These are phyloP conservation scores for Penicillium cinerascens DNA, from an alignment of 495 filamentous ascomycete species.

Conservation along the genomic window DNA sequence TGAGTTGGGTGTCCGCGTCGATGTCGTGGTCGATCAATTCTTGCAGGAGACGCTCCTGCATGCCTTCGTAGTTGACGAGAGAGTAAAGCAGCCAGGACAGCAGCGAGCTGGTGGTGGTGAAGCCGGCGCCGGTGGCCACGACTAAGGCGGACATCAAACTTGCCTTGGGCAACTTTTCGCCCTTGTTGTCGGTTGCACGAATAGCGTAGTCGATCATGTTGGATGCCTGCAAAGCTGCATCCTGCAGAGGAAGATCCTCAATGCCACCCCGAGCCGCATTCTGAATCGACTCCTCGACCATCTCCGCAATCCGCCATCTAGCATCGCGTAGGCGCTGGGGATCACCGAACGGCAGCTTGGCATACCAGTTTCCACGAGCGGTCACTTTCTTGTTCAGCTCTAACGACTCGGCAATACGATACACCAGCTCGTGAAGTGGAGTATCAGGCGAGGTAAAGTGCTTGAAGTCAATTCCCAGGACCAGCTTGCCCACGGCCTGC, in stretches of 20 bases:
- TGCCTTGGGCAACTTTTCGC: conserved; percentile 43
- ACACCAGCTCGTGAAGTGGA: conserved; percentile 34
- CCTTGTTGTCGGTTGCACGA: conserved; percentile 47
- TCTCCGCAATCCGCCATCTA: conserved; percentile 17
- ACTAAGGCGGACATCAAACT: conserved; percentile 25
- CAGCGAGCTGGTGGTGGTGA: conserved; percentile 26
- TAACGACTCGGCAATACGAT: conserved; percentile 34
- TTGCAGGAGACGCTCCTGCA: conserved; percentile 50
- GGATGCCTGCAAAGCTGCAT: conserved; percentile 45
- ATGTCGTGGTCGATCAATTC: conserved; percentile 50
- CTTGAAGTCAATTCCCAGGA: conserved; percentile 46
- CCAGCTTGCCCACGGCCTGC: conserved; percentile 47
- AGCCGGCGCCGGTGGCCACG: conserved; percentile 26
- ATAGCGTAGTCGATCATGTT: conserved; percentile 44
- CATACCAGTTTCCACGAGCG: conserved; percentile 44
- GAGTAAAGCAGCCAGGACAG: conserved; percentile 50
- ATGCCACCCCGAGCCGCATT: conserved; percentile 22
- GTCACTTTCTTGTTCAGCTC: conserved; percentile 50
- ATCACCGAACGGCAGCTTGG: conserved; percentile 50
- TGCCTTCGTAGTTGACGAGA: conserved; percentile 44
- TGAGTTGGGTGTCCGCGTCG: conserved; percentile 28
- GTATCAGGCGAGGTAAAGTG: conserved; percentile 44
- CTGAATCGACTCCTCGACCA: conserved; percentile 33
- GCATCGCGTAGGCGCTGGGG: conserved; percentile 29
- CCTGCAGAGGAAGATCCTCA: conserved; percentile 42